A percentile compares a stretch with the other conserved stretches of the same genome.
These are phyloP conservation scores for Hordeum vulgare DNA, from an alignment of 176 grass and related monocot species.

Conservation along the genomic window DNA sequence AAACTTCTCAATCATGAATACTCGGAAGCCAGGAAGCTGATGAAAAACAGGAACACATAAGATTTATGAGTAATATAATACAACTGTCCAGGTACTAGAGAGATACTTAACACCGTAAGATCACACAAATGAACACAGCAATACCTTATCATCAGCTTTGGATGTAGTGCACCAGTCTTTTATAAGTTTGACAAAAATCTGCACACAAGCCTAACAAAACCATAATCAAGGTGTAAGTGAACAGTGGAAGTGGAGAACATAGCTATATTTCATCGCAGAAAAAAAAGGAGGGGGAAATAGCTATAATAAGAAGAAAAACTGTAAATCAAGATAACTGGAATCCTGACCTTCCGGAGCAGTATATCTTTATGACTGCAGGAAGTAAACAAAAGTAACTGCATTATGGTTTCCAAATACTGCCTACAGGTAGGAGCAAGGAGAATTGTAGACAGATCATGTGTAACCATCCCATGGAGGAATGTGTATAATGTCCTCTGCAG, in stretches of 20 bases:
- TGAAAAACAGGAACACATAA: slow-evolving; percentile 15
- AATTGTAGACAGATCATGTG: slow-evolving; percentile 73
- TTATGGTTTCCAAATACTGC: slow-evolving; percentile 65
- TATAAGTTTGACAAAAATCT: slow-evolving; percentile 87
- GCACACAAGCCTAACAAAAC: slow-evolving; percentile 71
- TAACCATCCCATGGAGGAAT: slow-evolving; percentile 81
- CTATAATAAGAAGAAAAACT: slow-evolving; percentile 14
- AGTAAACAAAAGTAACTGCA: slow-evolving; percentile 72
- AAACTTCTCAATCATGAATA: slow-evolving; percentile 87
- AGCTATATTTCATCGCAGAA: not conserved
- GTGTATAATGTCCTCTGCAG: slow-evolving; percentile 73
- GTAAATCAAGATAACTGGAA: slow-evolving; percentile 19
- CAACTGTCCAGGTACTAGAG: slow-evolving; percentile 12
- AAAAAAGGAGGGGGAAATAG: not conserved
- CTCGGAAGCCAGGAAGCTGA: slow-evolving; percentile 91
- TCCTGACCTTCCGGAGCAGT: slow-evolving; percentile 63
- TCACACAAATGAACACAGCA: slow-evolving; percentile 2
- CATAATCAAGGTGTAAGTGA: slow-evolving; percentile 24
- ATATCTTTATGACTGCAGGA: slow-evolving; percentile 94
- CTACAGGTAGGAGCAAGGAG: slow-evolving; percentile 72
- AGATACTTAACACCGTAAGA: slow-evolving; percentile 16
- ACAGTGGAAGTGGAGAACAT: not conserved
- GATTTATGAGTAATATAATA: slow-evolving; percentile 6
- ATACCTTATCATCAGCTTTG: slow-evolving; percentile 77
- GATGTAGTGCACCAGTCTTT: slow-evolving; percentile 87